Evolutionary conservation across 1,284 basidiomycete species (phyloP).

Genomic region (Schizophyllum commune): DNA sequence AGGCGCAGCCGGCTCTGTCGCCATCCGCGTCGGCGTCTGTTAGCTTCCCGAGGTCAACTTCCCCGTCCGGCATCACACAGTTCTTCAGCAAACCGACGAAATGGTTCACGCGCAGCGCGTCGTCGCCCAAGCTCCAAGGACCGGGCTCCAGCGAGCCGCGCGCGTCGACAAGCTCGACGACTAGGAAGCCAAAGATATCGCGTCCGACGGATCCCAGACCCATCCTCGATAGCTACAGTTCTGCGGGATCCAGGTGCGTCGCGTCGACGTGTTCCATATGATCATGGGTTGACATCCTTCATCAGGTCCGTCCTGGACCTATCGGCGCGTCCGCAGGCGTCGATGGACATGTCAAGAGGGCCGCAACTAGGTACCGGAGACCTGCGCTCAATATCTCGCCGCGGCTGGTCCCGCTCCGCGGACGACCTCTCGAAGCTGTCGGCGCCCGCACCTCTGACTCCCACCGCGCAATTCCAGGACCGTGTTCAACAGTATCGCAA

Average conservation of each 20-base stretch:
- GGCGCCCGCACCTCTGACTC: conserved; percentile 29
- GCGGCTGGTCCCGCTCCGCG: conserved; percentile 70
- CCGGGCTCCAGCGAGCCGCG: conserved; percentile 31
- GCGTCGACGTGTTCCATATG: not conserved
- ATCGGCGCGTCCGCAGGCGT: not conserved
- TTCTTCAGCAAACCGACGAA: conserved; percentile 40
- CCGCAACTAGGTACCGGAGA: conserved; percentile 42
- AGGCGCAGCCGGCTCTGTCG: not conserved
- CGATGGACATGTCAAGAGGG: conserved; percentile 1
- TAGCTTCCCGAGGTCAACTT: not conserved
- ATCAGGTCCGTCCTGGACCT: not conserved
- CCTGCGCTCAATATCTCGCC: conserved; percentile 57
- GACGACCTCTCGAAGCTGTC: conserved; percentile 61
- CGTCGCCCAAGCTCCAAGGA: not conserved
- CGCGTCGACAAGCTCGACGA: conserved; percentile 41
- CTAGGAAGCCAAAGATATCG: conserved; percentile 72
- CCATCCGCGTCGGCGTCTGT: not conserved
- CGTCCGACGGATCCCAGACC: conserved; percentile 74
- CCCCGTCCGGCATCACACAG: conserved; percentile 19
- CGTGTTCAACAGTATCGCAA: conserved; percentile 56
- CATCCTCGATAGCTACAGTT: conserved; percentile 44
- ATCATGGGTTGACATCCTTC: not conserved
- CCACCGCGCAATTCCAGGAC: conserved; percentile 47
- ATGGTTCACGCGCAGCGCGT: conserved; percentile 37
- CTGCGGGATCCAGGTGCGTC: conserved; percentile 40